phyloP scores from a whole-genome alignment of 2,329 filamentous ascomycete species.

The Stenocarpella maydis region DNA sequence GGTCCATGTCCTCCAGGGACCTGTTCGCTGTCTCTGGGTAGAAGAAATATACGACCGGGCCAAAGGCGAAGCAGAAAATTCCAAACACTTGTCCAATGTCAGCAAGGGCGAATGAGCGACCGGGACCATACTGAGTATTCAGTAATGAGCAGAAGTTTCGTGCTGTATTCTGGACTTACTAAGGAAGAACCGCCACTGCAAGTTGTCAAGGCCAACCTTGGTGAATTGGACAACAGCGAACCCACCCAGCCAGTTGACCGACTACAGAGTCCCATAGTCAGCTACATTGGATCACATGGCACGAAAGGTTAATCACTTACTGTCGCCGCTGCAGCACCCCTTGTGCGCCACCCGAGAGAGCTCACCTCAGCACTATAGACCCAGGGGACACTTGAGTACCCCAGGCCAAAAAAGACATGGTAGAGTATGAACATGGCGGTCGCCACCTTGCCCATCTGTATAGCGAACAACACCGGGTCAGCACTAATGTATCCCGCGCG shows the following conservation, averaged over 20 bases:
- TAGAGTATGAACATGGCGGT: conserved; percentile 54
- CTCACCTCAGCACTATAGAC: conserved; percentile 54
- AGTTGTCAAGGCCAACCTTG: conserved; percentile 50
- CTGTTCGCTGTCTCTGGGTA: conserved; percentile 58
- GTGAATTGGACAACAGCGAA: conserved; percentile 55
- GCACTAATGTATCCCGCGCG: no score
- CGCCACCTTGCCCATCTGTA: conserved; percentile 47
- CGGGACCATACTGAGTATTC: no score
- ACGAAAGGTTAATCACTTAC: neutral
- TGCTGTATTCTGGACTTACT: conserved; percentile 42
- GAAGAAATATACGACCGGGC: conserved; percentile 55
- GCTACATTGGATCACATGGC: neutral
- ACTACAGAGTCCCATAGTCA: conserved; percentile 27
- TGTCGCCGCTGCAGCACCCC: conserved; percentile 53
- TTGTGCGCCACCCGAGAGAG: conserved; percentile 50
- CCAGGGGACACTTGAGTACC: conserved; percentile 51
- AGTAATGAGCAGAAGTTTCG: neutral
- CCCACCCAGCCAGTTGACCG: conserved; percentile 54
- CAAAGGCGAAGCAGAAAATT: conserved; percentile 45
- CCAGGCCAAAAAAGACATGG: conserved; percentile 52
- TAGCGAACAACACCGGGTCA: neutral
- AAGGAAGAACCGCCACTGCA: conserved; percentile 53
- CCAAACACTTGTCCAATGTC: conserved; percentile 35
- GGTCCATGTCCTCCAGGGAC: conserved; percentile 58
- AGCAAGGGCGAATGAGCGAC: neutral